Evolutionary conservation across 257 asterid species (phyloP), one percentile per base, ranked within the genome.

Genomic region (Apocynum venetum): DNA sequence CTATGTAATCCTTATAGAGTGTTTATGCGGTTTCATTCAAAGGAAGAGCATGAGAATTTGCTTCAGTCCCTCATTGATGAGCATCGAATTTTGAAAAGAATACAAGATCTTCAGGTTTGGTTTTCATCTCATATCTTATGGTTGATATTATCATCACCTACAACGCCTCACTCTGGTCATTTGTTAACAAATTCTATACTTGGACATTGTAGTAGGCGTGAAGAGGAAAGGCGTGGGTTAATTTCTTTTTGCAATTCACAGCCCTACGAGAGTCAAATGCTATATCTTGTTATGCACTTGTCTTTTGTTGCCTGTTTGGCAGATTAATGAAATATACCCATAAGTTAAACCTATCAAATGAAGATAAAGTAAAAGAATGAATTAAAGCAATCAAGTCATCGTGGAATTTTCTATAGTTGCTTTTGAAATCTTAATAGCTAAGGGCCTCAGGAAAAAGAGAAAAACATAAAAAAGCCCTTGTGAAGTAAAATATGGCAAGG

Each of bases 1-100:
- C 49, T 90, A 77, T 96, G 92, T 84, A 85, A 76, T 70, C 84
- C 80, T 46, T 93, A 93, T 80, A 80, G 89, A 80, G 97, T 90
- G 72, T 96, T 89, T 80, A 93, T 96, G 99, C 90, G 99, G 76
- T 96, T 90, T 86, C 97, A 89, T 81, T 87, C 99, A 70, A 93
- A 88, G 79, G 96, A 89, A 80, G 96, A 96, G 74, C 99, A 96
- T 77, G 87, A 84, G 74, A 93, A 89, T 80, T 80, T 96, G 79
- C 88, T 96, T 73, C 87, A 87, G 84, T 87, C 89, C 80, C 84
- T 93, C 64, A 85, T 96, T 31, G 94, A 89, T 82, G 99, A 96
- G 88, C 90, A 88, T 77, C 84, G 97, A 31, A 88, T 91, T 77
- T 76, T 89, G 86, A 96, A 85, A 87, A 89, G 92, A 84, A 93